Base-by-base conservation (phyloP, 148 eudicot species). In the Mesembryanthemum crystallinum region DNA sequence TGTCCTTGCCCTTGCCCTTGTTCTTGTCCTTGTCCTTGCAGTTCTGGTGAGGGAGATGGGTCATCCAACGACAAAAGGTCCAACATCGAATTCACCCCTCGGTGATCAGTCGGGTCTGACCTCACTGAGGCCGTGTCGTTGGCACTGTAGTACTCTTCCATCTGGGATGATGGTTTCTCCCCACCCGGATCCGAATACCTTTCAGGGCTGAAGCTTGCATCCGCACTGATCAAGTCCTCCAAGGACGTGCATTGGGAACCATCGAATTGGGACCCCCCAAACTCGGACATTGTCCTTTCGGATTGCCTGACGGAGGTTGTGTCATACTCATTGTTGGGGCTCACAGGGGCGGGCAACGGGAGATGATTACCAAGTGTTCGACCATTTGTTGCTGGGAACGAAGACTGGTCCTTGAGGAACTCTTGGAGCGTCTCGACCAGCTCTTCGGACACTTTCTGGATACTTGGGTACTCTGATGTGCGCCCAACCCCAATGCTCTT, bases 381-480 rank as follows among this genome's bases (percentile, higher is more conserved):
- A 13, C 77, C 69, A 30, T 64, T 70, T 2, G 72, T 52, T 12
- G 74, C 24, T 11, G 91, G 83, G 20, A 90, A 90, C 8, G 95
- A 87, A 5, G 92, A 79, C 7, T 91, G 88, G 49, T 94, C 97
- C 57, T 91, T 91, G 75, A 94, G 82, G 57, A 87, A 91, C 52
- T 94, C 98, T 58, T 85, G 87, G 0, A 91, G 73, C 0, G 98
- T 87, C 42, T 85, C 90, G 1, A 91, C 60, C 12, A 89, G 27
- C 70, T 91, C 98, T 20, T 84, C 84, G 0, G 98, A 88, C 12
- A 91, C 80, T 32, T 51, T 78, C 24, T 87, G 89, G 0, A 94
- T 85, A 77, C 87, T 86, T 0, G 97, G 97, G 74, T 88, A 94
- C 71, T 94, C 97, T 0, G 90, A 88, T 37, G 77, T 83, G 28